Evolutionary conservation across 1,284 basidiomycete genomes (phyloP).

Genomic region (Flammula alnicola): DNA sequence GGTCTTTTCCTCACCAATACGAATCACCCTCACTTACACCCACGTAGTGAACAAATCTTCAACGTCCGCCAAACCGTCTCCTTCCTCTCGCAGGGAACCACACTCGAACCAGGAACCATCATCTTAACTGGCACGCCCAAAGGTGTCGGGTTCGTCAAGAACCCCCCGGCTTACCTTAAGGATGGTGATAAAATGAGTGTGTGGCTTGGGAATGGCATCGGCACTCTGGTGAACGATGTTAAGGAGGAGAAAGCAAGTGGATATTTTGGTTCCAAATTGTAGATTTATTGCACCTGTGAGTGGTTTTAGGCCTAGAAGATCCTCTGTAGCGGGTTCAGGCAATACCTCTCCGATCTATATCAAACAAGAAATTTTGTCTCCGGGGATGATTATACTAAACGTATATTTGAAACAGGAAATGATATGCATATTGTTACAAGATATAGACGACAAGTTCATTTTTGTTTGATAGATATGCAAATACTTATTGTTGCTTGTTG

Average conservation of each 20-base stretch:
- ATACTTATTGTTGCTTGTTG: no score
- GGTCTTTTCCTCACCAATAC: conserved; percentile 20
- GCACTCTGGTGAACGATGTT: conserved; percentile 76
- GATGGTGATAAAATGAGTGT: conserved; percentile 77
- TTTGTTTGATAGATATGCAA: no score
- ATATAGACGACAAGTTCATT: no score
- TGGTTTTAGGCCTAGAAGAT: no score
- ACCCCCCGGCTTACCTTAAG: conserved; percentile 73
- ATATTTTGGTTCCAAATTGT: conserved; percentile 49
- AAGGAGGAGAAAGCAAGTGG: conserved; percentile 57
- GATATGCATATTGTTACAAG: no score
- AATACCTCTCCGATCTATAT: no score
- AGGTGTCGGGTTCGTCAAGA: conserved; percentile 78
- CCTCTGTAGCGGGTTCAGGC: no score
- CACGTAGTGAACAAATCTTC: conserved; percentile 71
- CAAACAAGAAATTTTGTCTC: no score
- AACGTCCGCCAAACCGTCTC: conserved; percentile 73
- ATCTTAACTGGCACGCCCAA: conserved; percentile 66
- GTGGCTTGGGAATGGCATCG: conserved; percentile 69
- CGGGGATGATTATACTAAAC: no score
- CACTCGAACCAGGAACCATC: conserved; percentile 80
- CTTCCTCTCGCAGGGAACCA: conserved; percentile 86
- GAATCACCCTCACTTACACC: conserved; percentile 1
- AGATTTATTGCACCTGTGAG: conserved; percentile 2
- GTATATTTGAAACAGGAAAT: no score